Percentiles rank a stretch among this genome's conserved stretches.
phyloP scores from a whole-genome alignment of 2,329 filamentous ascomycete species.

The Fusarium anguioides region DNA sequence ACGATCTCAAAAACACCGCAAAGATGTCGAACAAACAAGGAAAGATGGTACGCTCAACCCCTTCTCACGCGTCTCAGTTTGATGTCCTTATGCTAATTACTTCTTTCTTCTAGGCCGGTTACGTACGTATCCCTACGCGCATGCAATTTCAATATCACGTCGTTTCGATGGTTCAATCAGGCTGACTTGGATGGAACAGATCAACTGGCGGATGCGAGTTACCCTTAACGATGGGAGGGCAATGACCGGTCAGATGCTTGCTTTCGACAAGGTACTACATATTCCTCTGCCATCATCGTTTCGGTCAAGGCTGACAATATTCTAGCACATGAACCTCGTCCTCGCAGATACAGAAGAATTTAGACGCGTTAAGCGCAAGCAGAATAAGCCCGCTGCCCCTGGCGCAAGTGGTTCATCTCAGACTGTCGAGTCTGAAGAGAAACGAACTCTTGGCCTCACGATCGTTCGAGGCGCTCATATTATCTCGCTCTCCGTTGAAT shows the following conservation, averaged over 20 bases:
- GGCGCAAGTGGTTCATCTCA: conserved; percentile 71
- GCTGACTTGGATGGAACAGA: conserved; percentile 63
- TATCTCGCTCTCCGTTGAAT: conserved; percentile 94
- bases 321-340: conserved; percentile 97
- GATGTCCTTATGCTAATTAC: conserved; percentile 69
- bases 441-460: conserved; percentile 93
- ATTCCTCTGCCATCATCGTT: not conserved
- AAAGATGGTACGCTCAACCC: conserved; percentile 86
- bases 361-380: conserved; percentile 87
- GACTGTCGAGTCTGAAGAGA: conserved; percentile 91
- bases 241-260: conserved; percentile 98
- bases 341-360: conserved; percentile 99
- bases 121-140: conserved; percentile 65
- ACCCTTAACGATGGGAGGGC: conserved; percentile 95
- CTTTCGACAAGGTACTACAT: conserved; percentile 87
- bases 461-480: conserved; percentile 96
- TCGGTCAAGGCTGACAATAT: conserved; percentile 17
- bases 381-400: conserved; percentile 76
- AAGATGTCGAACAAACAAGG: conserved; percentile 82
- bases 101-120: conserved; percentile 70
- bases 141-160: not conserved
- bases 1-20: conserved; percentile 43
- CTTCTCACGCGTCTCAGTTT: conserved; percentile 45
- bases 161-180: not conserved
- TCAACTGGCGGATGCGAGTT: conserved; percentile 99